A percentile compares a stretch with the other conserved stretches of the same genome.
Evolutionary conservation across 1,284 basidiomycete genomes (phyloP).

Genomic region (Marasmius sp.): DNA sequence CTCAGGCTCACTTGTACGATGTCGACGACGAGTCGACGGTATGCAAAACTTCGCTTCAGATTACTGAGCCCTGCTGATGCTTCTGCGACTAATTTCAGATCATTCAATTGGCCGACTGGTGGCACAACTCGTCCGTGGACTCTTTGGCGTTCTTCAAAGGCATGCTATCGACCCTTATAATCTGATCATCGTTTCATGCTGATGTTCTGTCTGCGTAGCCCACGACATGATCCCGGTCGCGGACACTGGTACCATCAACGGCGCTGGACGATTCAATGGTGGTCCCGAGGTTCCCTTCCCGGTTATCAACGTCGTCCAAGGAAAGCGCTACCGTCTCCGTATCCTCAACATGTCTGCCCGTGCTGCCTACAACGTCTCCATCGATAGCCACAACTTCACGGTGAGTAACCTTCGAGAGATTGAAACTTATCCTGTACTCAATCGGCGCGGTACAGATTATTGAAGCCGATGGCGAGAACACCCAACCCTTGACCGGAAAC

Average conservation of each 20-base stretch:
- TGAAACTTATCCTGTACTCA: conserved; percentile 30
- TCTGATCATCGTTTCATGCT: conserved; percentile 6
- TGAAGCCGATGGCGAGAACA: conserved; percentile 30
- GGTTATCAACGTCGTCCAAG: conserved; percentile 32
- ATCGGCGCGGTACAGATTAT: conserved; percentile 19
- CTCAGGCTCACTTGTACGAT: conserved; percentile 10
- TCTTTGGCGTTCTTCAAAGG: not conserved
- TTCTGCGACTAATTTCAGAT: conserved; percentile 11
- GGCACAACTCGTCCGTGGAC: conserved; percentile 20
- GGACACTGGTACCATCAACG: conserved; percentile 31
- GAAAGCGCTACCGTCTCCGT: conserved; percentile 43
- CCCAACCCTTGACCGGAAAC: conserved; percentile 24
- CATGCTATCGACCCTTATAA: not conserved
- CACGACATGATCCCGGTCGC: conserved; percentile 29
- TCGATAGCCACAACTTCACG: conserved; percentile 39
- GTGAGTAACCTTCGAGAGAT: conserved; percentile 9
- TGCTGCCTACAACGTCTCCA: conserved; percentile 35
- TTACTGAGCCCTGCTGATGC: conserved; percentile 26
- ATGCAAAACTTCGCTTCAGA: conserved; percentile 1
- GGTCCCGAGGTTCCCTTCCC: conserved; percentile 32
- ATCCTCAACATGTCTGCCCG: conserved; percentile 48
- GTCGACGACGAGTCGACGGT: conserved; percentile 19
- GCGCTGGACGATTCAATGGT: conserved; percentile 34
- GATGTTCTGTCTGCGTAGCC: conserved; percentile 22
- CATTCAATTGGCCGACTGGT: conserved; percentile 25